Evolutionary conservation across 306 rosid genomes (phyloP).

Genomic region (Casuarina glauca): DNA sequence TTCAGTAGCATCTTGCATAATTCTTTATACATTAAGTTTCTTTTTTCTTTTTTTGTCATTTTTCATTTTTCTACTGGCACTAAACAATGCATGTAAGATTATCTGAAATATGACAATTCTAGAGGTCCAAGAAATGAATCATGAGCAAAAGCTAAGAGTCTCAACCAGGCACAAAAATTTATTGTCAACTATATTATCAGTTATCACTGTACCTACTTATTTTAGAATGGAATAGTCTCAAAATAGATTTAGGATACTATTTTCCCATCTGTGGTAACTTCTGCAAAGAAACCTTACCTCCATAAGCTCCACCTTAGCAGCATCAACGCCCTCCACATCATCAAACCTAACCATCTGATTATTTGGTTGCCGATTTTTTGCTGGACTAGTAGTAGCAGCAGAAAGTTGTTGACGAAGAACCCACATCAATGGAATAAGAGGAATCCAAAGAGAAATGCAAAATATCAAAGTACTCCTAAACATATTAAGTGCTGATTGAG

Average conservation of each 20-base stretch:
- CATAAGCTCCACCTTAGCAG: slow-evolving; percentile 89
- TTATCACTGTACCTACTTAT: not conserved
- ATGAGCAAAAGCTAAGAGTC: not conserved
- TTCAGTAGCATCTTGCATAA: not conserved
- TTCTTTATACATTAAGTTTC: not conserved
- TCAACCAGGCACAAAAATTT: not conserved
- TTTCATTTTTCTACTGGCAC: too few relatives aligned
- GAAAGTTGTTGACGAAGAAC: slow-evolving; percentile 90
- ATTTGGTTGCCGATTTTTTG: slow-evolving; percentile 66
- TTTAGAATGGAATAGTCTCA: not conserved
- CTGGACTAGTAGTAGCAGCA: slow-evolving; percentile 85
- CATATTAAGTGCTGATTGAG: slow-evolving; percentile 72
- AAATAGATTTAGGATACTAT: not conserved
- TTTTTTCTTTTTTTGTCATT: not conserved
- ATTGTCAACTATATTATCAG: not conserved
- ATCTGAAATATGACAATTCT: not conserved
- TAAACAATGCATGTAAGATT: too few relatives aligned
- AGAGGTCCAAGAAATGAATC: not conserved
- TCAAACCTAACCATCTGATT: slow-evolving; percentile 77
- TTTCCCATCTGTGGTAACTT: not conserved
- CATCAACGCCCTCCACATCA: slow-evolving; percentile 95
- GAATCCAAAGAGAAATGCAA: slow-evolving; percentile 81
- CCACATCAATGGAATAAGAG: slow-evolving; percentile 96
- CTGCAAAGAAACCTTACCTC: slow-evolving; percentile 59
- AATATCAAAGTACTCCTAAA: slow-evolving; percentile 81